phyloP scores from a whole-genome alignment of 1,139 yeast genomes.

The Sporopachydermia cereana region DNA sequence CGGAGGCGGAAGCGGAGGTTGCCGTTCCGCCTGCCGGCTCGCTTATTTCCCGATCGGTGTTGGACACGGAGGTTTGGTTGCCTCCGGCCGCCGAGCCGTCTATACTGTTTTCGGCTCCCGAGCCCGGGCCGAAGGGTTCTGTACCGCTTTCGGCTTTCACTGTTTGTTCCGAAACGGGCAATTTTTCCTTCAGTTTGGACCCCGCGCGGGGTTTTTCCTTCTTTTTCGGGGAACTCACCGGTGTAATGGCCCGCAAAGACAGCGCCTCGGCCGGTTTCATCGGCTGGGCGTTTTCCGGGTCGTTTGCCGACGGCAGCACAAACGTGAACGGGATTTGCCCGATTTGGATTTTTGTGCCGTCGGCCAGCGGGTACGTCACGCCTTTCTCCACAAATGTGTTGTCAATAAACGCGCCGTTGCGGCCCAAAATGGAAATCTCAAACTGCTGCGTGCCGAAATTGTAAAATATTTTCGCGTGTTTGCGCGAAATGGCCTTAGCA shows the following conservation, averaged over 20 bases:
- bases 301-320: conserved; percentile 50
- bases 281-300: conserved; percentile 10
- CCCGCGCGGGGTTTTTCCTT: background rate
- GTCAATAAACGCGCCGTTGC: conserved; percentile 94
- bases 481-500: conserved; percentile 81
- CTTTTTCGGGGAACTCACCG: background rate
- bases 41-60: conserved; percentile 6
- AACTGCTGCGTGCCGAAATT: conserved; percentile 91
- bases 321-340: conserved; percentile 87
- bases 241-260: conserved; percentile 13
- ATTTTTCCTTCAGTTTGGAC: background rate
- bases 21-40: conserved; percentile 12
- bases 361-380: conserved; percentile 71
- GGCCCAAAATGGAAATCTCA: conserved; percentile 79
- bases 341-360: conserved; percentile 73
- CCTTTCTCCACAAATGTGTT: conserved; percentile 82
- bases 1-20: conserved; percentile 21
- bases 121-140: conserved; percentile 6
- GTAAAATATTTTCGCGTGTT: conserved; percentile 90
- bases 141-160: conserved; percentile 6
- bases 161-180: conserved; percentile 2
- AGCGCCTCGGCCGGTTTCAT: conserved; percentile 18
- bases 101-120: conserved; percentile 5
- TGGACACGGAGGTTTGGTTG: conserved; percentile 7
- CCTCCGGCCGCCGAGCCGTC: background rate